Evolutionary conservation across 2,329 filamentous ascomycete genomes (phyloP), one percentile per base, ranked within the genome.

Genomic region (Fusarium praegraminearum): DNA sequence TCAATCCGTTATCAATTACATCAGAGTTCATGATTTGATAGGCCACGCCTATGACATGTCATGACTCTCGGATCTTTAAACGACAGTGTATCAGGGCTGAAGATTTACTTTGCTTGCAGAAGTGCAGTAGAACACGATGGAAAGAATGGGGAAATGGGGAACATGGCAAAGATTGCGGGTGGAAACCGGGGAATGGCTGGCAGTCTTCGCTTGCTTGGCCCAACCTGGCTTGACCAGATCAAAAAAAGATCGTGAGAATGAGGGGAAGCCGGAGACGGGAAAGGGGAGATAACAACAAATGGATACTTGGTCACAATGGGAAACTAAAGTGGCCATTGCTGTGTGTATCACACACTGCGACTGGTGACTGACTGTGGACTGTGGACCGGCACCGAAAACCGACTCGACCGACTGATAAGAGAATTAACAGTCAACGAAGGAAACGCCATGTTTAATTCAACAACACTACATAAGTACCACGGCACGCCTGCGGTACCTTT

Each of bases 391-490:
- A 52, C 57, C 43, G 38, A 44, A 54, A 28, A 61, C 47, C 67
- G 56, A 57, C 56, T 61, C 60, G 62, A 74, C 72, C 62, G 70
- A 73, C 72, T 74, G 72, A 74, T 73, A 74, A 74, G 65, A 68
- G 57, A 65, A 46, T 40, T 40, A 11, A 13, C 49, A 28, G 30
- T 51, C 49, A 40, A 26, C 47, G 32, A 62, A 64, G 57, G 59
- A 64, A 61, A 71, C 59, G 67, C 68, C 69, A 63, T 71, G 45
- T 57, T 57, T 63, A 56, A 52, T 66, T 69, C 51, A 70, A 64
- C 59, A 24, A 59, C 55, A 59, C 28, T 55, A 20, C 30, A 30
- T 35, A 71, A 61, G 69, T 71, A 71, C 56, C 61, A 15, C 22
- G 40, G 20, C 62, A 41, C 24, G n/a, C 26, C 40, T 18, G 9